Base-by-base conservation (phyloP, 2,329 filamentous ascomycete species). In the Penicillium sp. region DNA sequence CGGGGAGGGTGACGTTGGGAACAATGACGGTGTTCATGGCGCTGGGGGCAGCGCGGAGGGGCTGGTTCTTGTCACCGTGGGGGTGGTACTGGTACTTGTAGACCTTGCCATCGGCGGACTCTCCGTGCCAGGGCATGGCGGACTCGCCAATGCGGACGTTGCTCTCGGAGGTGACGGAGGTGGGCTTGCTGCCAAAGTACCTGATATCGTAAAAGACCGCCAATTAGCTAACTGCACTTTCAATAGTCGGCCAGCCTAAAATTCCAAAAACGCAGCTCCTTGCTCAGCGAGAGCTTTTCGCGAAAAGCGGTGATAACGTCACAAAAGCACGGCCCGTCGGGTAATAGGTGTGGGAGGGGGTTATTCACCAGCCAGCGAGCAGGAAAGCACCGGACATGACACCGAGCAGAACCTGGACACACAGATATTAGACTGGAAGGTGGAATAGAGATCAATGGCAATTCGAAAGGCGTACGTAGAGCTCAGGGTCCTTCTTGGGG, bases 21-120 rank as follows among this genome's bases (percentile, higher is more conserved):
- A 99, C 85, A 77, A 99, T 89, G 72, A 97, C 93, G 68, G 91
- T 91, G 86, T 99, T 97, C 81, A 99, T 83, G 67, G 95, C 95
- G 80, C 92, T 96, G 69, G 95, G 95, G 65, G 95, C 95, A 75
- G 97, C 92, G 84, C 90, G 92, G 78, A 91, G 90, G 65, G 87
- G 82, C 75, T 89, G 84, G 80, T 76, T 88, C 75, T 85, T 81
- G 82, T 98, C 92, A 73, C 93, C 95, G 73, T 92, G 91, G 62
- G 93, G 93, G 84, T 92, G 88, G 82, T 92, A 92, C 80, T 88
- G 85, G 85, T 91, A 91, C 76, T 88, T 88, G 79, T 84, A 89
- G 61, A 82, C 69, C 80, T 92, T 91, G 77, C 88, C 88, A 71
- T 84, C 82, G 68, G 80, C 73, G 65, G 83, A 79, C 63, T 86